Percentiles rank a stretch among this genome's conserved stretches.
Conservation (phyloP, 257 asterid genomes). For the Ajuga chamaepitys region DNA sequence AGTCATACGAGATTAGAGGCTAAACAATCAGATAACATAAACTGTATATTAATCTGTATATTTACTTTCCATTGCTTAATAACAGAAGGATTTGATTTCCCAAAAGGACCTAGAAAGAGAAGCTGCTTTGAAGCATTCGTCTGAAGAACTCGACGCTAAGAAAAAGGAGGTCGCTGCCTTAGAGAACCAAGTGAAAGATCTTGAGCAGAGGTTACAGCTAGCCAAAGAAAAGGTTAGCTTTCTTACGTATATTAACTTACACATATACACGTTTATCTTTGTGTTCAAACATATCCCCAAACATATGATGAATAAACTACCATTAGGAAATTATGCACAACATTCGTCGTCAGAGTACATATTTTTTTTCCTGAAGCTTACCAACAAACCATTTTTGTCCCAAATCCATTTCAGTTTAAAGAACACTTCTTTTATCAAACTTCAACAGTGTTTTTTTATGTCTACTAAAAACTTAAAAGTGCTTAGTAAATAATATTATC, state of each 20-base stretch:
- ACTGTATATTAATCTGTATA: background rate
- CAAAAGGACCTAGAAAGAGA: constrained; percentile 50
- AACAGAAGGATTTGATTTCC: constrained; percentile 52
- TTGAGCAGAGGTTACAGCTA: constrained; percentile 48
- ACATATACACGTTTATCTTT: background rate
- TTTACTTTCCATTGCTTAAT: constrained; percentile 9
- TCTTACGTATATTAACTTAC: background rate
- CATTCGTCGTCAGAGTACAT: background rate
- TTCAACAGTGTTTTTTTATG: no score
- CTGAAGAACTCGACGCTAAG: constrained; percentile 55
- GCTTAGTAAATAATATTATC: no score
- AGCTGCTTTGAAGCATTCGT: constrained; percentile 39
- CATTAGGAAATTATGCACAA: background rate
- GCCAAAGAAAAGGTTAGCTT: constrained; percentile 66
- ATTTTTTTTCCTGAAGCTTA: background rate
- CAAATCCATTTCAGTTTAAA: no score
- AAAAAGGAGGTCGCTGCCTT: constrained; percentile 45
- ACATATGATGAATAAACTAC: background rate
- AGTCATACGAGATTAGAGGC: background rate
- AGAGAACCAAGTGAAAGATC: constrained; percentile 52
- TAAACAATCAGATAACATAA: background rate
- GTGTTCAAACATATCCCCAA: background rate
- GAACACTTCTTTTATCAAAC: no score
- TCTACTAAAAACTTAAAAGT: background rate
- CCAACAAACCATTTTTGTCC: background rate